phyloP scores from a whole-genome alignment of 2,329 filamentous ascomycete species.

The Amesomyces nigricolor region DNA sequence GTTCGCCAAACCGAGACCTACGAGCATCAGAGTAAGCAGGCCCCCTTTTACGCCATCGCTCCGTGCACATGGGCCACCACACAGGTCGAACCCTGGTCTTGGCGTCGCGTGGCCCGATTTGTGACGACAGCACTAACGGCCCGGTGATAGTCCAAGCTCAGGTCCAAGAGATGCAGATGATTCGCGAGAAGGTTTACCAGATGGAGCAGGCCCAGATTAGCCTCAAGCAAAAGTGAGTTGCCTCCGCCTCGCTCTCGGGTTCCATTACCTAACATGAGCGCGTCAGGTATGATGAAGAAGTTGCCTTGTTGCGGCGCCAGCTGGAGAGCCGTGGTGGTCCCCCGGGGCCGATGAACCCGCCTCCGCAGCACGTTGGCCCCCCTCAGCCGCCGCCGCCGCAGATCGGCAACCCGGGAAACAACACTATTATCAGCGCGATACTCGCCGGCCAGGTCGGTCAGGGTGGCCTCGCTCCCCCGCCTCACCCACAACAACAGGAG shows the following conservation, averaged over 20 bases:
- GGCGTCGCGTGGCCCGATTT: slow-evolving; percentile 4
- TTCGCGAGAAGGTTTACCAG: slow-evolving; percentile 86
- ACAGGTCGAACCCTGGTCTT: background rate
- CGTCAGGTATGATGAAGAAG: slow-evolving; percentile 85
- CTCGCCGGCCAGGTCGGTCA: slow-evolving; percentile 85
- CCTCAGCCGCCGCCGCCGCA: slow-evolving; percentile 81
- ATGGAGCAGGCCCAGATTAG: slow-evolving; percentile 85
- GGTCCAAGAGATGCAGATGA: slow-evolving; percentile 90
- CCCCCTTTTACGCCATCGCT: background rate
- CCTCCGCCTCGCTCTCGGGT: background rate
- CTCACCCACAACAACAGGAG: slow-evolving; percentile 52
- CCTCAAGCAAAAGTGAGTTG: slow-evolving; percentile 81
- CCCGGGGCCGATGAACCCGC: slow-evolving; percentile 56
- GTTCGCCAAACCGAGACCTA: slow-evolving; percentile 76
- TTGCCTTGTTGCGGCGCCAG: slow-evolving; percentile 78
- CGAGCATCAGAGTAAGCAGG: slow-evolving; percentile 82
- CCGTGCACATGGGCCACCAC: background rate
- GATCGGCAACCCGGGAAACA: slow-evolving; percentile 76
- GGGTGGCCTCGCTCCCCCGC: slow-evolving; percentile 77
- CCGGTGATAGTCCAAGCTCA: slow-evolving; percentile 64
- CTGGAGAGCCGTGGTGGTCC: slow-evolving; percentile 63
- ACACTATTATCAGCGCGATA: slow-evolving; percentile 81
- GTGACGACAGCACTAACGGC: slow-evolving; percentile 13
- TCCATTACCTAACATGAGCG: slow-evolving; percentile 15
- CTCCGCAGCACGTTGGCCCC: slow-evolving; percentile 69